Conservation (phyloP, 2,329 filamentous ascomycete species). For the Leptographium galeiforme region DNA sequence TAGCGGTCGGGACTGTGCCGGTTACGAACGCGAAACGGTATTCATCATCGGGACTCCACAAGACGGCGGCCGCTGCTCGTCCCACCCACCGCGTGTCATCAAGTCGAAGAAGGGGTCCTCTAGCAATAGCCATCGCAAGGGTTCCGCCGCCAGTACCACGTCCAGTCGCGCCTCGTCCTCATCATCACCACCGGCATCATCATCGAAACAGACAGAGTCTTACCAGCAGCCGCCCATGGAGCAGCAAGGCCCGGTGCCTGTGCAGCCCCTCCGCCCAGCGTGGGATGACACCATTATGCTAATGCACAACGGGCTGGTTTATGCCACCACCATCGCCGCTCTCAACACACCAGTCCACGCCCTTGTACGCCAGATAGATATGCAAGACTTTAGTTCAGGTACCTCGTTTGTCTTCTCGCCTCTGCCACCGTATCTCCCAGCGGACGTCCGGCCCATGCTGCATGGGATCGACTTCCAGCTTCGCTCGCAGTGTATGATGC, state of each 20-base stretch:
- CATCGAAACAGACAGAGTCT: not conserved
- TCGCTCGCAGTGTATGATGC: slow-evolving; percentile 29
- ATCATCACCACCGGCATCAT: not conserved
- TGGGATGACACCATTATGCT: slow-evolving; percentile 35
- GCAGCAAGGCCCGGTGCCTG: slow-evolving; percentile 11
- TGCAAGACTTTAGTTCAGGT: slow-evolving; percentile 7
- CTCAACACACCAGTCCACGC: slow-evolving; percentile 28
- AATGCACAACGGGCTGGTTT: slow-evolving; percentile 22
- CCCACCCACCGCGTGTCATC: slow-evolving; percentile 37
- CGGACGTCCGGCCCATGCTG: slow-evolving; percentile 23
- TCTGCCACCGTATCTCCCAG: slow-evolving; percentile 24
- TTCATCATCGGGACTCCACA: slow-evolving; percentile 49
- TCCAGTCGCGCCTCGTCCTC: not conserved
- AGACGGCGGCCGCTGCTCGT: slow-evolving; percentile 41
- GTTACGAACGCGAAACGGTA: slow-evolving; percentile 48
- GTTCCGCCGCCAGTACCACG: not conserved
- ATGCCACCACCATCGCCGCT: slow-evolving; percentile 29
- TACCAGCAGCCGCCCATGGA: not conserved
- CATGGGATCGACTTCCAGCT: slow-evolving; percentile 25
- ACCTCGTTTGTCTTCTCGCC: slow-evolving; percentile 21
- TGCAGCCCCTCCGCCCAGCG: slow-evolving; percentile 31
- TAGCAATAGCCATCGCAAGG: not conserved
- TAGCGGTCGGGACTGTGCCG: slow-evolving; percentile 43
- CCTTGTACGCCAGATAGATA: slow-evolving; percentile 16
- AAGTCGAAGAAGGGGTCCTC: slow-evolving; percentile 20